Base-by-base conservation (phyloP, 805 yeast genomes). In the Grigorovia yakushimaensis region DNA sequence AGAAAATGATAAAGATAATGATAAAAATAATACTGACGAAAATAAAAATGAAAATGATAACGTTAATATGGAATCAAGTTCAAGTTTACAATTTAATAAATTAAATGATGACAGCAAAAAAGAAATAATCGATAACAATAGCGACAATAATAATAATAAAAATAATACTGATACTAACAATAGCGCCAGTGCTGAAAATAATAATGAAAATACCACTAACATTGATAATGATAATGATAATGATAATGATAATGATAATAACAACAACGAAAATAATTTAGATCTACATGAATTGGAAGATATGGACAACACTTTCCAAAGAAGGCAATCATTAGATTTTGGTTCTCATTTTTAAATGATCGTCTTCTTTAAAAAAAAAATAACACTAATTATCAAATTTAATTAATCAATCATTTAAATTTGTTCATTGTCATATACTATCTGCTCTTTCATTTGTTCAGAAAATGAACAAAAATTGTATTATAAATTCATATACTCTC, bases 221-320 rank as follows among this genome's bases (percentile, higher is more conserved):
- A 35, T 35, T 36, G n/a, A 48, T 49, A 40, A 43, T 18, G 37
- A 19, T 19, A 50, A 49, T 19, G 46, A 49, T 13, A 39, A 45
- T 6, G 36, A 36, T 23, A 40, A 43, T n/a, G 15, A 40, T n/a
- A 39, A 41, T 6, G 43, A 48, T 27, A 41, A 39, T 19, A 24
- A 41, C 6, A 39, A 44, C 5, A 49, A 45, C 15, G 38, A 22
- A 21, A 46, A 51, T n/a, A 54, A 58, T 45, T 45, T 60, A 7
- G 54, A 58, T 33, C 56, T 60, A 41, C 57, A 52, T 35, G 68
- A 62, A 49, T 39, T 58, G 41, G 63, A 57, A 42, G 66, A 61
- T 45, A 59, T 62, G 64, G 60, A 61, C 39, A 56, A 57, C 41
- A 60, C 65, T 11, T 63, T 62, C 43, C 66, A 60, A 51, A 55